Evolutionary conservation across 2,329 filamentous ascomycete genomes (phyloP), one percentile per base, ranked within the genome.

Genomic region (Colletotrichum spinosum): DNA sequence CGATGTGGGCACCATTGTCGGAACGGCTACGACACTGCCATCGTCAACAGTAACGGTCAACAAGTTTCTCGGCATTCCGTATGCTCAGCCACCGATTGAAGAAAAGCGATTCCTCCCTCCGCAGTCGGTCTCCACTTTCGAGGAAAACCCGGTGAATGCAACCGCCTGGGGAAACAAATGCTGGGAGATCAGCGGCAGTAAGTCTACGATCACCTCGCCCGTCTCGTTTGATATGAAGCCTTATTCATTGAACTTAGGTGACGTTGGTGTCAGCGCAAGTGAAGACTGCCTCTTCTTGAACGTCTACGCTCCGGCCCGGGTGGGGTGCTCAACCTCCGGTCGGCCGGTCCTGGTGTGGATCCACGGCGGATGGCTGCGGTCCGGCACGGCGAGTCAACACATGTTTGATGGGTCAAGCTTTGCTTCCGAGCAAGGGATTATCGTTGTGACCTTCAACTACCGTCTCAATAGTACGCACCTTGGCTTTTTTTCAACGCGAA

Each of bases 201-300:
- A 55, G 54, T 46, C 12, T 1, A 33, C 25, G 0, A 45, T 10
- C 6, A 48, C 8, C 0, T 35, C 34, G 42, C 39, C 8, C 12
- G 0, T 6, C 38, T 34, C 35, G 5, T 8, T 7, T 8, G 8
- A 34, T 37, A 8, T 50, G 3, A 42, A n/a, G 25, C 25, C 25
- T 25, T 5, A 25, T 1, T 25, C 1, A 25, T 25, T 7, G 11
- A 39, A 2, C 4, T 0, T 8, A 50, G 58, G 13, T 11, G 45
- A 35, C 10, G 17, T 53, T 42, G 54, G 46, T 17, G 11, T 50
- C 25, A 13, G 69, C 1, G 72, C 71, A 17, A 74, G 73, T 35
- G 76, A 78, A 48, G 75, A 78, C 34, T 78, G 76, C 33, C 53
- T 78, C 25, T 76, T 72, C 34, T 58, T 78, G n/a, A 75, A 78